Conservation (phyloP, 1,284 basidiomycete species). For the Afroboletus lepidellus region DNA sequence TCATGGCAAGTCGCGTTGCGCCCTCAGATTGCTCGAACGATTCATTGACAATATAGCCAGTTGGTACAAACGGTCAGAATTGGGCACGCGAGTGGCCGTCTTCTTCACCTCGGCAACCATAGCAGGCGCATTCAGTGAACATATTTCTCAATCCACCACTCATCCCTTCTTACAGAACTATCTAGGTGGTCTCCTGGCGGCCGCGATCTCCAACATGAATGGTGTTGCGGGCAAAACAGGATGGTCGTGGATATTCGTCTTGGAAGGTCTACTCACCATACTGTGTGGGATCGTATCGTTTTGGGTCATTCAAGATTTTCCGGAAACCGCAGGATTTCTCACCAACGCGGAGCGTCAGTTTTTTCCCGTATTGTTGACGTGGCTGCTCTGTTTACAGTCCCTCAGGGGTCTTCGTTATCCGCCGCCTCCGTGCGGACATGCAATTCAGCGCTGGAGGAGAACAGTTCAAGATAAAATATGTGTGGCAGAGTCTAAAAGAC, state of each 20-base stretch:
- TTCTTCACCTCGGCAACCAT: slow-evolving; percentile 72
- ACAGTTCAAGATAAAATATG: slow-evolving; percentile 42
- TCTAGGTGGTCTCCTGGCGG: slow-evolving; percentile 57
- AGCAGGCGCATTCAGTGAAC: slow-evolving; percentile 65
- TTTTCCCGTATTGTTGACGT: neutral
- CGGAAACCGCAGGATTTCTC: slow-evolving; percentile 58
- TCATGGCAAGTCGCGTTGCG: slow-evolving; percentile 40
- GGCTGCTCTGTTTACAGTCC: neutral
- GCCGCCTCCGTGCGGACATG: slow-evolving; percentile 47
- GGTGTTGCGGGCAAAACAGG: slow-evolving; percentile 60
- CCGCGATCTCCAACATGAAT: slow-evolving; percentile 69
- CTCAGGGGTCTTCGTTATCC: slow-evolving; percentile 45
- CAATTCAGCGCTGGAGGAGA: slow-evolving; percentile 51
- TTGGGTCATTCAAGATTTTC: slow-evolving; percentile 60
- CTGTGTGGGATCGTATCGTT: slow-evolving; percentile 48
- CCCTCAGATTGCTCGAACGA: neutral
- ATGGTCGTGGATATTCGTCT: slow-evolving; percentile 64
- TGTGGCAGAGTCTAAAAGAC: slow-evolving; percentile 48
- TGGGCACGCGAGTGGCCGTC: slow-evolving; percentile 56
- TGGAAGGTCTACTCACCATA: slow-evolving; percentile 73
- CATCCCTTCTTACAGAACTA: neutral
- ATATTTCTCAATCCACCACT: neutral
- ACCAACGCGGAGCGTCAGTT: slow-evolving; percentile 45
- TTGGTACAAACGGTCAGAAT: slow-evolving; percentile 62
- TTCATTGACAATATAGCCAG: slow-evolving; percentile 28